Evolutionary conservation across 768 basidiomycete genomes (phyloP), one percentile per base, ranked within the genome.

Genomic region (Mycena pura): DNA sequence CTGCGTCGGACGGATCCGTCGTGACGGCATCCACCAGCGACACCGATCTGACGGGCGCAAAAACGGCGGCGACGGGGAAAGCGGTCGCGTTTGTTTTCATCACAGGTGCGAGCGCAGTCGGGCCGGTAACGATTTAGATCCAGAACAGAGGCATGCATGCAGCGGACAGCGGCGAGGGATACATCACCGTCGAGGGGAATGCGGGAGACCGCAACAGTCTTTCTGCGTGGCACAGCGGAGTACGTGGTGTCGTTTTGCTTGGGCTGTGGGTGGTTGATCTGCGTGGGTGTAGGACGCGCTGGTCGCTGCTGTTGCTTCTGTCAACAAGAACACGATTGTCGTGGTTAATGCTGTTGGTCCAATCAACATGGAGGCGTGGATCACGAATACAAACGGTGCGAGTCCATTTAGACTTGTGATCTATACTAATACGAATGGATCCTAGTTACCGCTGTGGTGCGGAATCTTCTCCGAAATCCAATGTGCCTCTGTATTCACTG

Each of bases 321-420:
- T 75, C n/a, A 86, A 86, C 67, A 72, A 78, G 24, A 82, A 84
- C 66, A 88, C 86, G 1, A 76, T 92, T 32, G 89, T 91, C 34
- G 82, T 91, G 10, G 79, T 90, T 5, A 86, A 91, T 69, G 80
- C 82, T 8, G 87, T 89, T 44, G 89, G 89, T 0, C 81, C 84
- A 0, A 82, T 88, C 48, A 77, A 78, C 28, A 75, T 83, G 75
- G 84, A 88, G 71, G 63, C 80, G 21, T 88, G 87, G 84, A 82
- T 85, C 39, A 78, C 80, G 50, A 77, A 88, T 63, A 72, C 79
- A 2, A 88, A 89, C 69, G 77, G 73, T 78, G 57, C 28, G 76
- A 51, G 2, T 21, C 15, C 9, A 47, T 50, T 25, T 27, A 15
- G n/a, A 21, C 34, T 9, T 9, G 9, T 9, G 34, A 36, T 36